Conservation (phyloP, 2,329 filamentous ascomycete species). For the Cephalotrichum gorgonifer region DNA sequence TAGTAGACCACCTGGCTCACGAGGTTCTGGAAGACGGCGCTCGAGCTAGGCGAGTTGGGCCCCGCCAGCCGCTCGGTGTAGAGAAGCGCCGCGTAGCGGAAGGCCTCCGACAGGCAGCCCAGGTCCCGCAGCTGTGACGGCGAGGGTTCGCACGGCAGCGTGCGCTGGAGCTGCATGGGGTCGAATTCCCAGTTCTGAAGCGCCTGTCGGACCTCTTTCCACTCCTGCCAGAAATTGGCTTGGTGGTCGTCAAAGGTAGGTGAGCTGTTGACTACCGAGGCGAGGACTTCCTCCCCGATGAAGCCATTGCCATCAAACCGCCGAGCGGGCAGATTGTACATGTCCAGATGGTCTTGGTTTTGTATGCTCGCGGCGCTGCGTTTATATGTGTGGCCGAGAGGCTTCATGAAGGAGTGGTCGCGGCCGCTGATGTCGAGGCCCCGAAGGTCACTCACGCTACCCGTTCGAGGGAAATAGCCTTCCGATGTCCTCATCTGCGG, state of each 20-base stretch:
- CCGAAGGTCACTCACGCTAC: neutral
- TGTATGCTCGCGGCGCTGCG: conserved; percentile 15
- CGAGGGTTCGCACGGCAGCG: conserved; percentile 38
- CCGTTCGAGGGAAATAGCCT: neutral
- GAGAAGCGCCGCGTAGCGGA: conserved; percentile 78
- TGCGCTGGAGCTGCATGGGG: conserved; percentile 35
- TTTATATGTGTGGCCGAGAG: conserved; percentile 31
- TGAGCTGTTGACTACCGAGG: conserved; percentile 28
- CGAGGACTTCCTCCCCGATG: conserved; percentile 41
- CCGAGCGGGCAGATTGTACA: conserved; percentile 29
- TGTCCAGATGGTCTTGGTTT: conserved; percentile 15
- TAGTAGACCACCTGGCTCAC: conserved; percentile 77
- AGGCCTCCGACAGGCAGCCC: conserved; percentile 76
- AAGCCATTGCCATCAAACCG: conserved; percentile 61
- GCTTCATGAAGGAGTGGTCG: conserved; percentile 23
- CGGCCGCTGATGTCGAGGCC: conserved; percentile 1
- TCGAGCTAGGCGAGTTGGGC: conserved; percentile 60
- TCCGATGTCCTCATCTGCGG: conserved; percentile 1
- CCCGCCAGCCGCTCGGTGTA: conserved; percentile 83
- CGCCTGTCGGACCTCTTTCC: conserved; percentile 66
- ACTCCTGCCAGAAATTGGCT: conserved; percentile 72
- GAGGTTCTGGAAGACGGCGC: conserved; percentile 72
- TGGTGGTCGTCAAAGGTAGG: conserved; percentile 47
- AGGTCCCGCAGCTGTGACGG: conserved; percentile 62
- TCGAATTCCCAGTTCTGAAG: conserved; percentile 78